These are phyloP conservation scores for Panicum miliaceum DNA, from an alignment of 176 grass and related monocot genomes.

Conservation along the genomic window DNA sequence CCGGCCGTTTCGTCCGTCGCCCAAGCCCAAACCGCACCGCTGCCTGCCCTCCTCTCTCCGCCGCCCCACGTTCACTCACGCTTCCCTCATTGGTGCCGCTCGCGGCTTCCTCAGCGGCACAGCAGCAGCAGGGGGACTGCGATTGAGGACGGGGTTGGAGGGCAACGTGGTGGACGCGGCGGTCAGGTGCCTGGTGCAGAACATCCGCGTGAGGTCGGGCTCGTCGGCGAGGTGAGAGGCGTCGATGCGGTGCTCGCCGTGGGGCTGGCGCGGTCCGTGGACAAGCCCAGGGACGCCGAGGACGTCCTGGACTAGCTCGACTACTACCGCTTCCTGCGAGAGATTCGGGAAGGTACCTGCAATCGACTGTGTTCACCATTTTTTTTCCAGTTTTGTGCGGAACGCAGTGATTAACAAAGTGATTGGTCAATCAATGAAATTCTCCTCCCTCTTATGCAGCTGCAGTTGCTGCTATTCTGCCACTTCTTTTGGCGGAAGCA, in stretches of 20 bases:
- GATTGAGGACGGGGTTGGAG: background rate
- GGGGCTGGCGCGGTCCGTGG: background rate
- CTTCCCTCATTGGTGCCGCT: too few relatives aligned
- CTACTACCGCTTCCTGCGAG: background rate
- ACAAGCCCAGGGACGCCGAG: background rate
- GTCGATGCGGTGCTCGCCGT: background rate
- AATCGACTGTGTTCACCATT: too few relatives aligned
- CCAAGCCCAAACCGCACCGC: too few relatives aligned
- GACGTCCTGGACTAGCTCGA: constrained; percentile 27
- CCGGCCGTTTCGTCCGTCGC: background rate
- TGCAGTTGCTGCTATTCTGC: background rate
- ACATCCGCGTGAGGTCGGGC: constrained; percentile 10
- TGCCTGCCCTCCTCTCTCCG: background rate
- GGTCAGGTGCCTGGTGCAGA: constrained; percentile 31
- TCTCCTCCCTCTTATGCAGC: background rate
- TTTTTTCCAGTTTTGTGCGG: too few relatives aligned
- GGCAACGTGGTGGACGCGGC: background rate
- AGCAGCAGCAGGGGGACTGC: too few relatives aligned
- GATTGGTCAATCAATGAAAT: too few relatives aligned
- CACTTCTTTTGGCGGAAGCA: background rate
- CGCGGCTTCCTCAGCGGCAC: too few relatives aligned
- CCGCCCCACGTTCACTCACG: too few relatives aligned
- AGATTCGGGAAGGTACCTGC: background rate
- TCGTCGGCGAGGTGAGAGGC: background rate
- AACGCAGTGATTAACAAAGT: too few relatives aligned